Evolutionary conservation across 345 rosid genomes (phyloP), one percentile per base, ranked within the genome.

Genomic region (Adansonia digitata): DNA sequence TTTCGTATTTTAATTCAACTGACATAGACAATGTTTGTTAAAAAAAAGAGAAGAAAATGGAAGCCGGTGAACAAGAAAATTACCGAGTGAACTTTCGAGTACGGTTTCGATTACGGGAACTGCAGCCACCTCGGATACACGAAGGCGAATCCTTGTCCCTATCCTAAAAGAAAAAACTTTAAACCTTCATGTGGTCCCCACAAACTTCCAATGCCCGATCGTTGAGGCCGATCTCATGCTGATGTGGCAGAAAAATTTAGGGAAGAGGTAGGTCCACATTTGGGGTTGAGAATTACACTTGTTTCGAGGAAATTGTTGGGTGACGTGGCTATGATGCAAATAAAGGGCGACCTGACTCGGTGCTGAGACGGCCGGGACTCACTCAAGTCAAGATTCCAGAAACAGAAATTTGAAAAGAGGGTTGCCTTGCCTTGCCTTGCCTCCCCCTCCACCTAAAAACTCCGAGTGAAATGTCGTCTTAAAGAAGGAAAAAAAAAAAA

Each of bases 111-210:
- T 18, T 48, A 29, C 26, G 69, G 31, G 46, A 7, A 13, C 29
- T 22, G 77, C 81, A 40, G 43, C 43, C 85, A 75, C 77, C 75
- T 64, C 51, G 49, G 83, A 72, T 72, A 42, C 81, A 77, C 74
- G 78, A 18, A 40, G 78, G 77, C 7, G 10, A 49, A 24, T 75
- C 15, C 5, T 52, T 79, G 85, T 77, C 74, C 18, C 27, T 5
- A 51, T n/a, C 5, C 43, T 46, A 40, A 31, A 64, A 37, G 77
- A 82, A 79, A 77, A 70, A 34, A 12, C 18, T 10, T 0, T 1
- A 3, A 8, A 27, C 69, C 49, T 75, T 57, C 10, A 26, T 0
- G 20, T 24, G 52, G 81, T 37, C 8, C 81, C 75, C 75, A 62
- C 45, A n/a, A 35, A 34, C 24, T 62, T 3, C 45, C 6, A 9